phyloP scores from a whole-genome alignment of 202 grass and related monocot species.

The Musa balbisiana region DNA sequence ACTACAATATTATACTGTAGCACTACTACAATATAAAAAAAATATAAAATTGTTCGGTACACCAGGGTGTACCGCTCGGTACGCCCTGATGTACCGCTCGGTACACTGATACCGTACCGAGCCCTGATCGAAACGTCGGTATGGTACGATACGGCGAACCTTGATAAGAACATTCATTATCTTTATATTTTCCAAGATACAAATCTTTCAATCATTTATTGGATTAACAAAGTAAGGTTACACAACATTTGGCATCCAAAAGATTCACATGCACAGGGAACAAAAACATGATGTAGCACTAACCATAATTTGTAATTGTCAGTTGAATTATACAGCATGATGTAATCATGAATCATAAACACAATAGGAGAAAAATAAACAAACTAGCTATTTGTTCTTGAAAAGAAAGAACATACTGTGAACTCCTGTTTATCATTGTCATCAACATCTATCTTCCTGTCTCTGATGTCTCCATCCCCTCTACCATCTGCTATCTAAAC shows the following conservation, averaged over 20 bases:
- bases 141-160: too few relatives aligned
- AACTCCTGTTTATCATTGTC: conserved; percentile 64
- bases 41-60: too few relatives aligned
- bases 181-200: neutral
- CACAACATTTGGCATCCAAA: neutral
- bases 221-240: neutral
- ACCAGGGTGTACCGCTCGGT: too few relatives aligned
- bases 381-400: neutral
- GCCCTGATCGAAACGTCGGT: too few relatives aligned
- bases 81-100: too few relatives aligned
- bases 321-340: too few relatives aligned
- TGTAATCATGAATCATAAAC: neutral
- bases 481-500: conserved; percentile 78
- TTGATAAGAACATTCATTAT: too few relatives aligned
- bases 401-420: conserved; percentile 49
- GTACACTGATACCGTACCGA: too few relatives aligned
- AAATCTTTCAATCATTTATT: neutral
- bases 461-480: conserved; percentile 69
- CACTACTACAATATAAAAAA: too few relatives aligned
- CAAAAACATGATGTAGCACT: too few relatives aligned
- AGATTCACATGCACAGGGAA: neutral
- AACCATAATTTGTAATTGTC: too few relatives aligned
- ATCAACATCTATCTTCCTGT: conserved; percentile 66
- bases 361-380: neutral
- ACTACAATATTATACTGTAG: too few relatives aligned